A percentile compares a stretch with the other conserved stretches of the same genome.
phyloP scores from a whole-genome alignment of 345 rosid species.

The Ceriops tagal region DNA sequence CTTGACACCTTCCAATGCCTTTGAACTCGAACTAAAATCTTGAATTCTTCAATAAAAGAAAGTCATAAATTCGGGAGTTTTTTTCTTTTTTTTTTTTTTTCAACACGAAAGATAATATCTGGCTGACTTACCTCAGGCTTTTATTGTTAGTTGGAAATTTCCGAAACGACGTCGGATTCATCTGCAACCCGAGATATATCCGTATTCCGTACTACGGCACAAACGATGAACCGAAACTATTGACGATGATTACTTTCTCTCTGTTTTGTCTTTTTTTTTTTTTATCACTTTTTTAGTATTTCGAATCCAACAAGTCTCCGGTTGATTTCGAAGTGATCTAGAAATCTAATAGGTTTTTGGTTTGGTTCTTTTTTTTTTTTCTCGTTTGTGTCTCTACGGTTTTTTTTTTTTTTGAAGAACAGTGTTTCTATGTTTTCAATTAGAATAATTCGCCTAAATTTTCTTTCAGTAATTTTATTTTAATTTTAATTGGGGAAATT shows the following conservation, averaged over 20 bases:
- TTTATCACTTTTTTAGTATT: neutral
- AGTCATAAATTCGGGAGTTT: too few relatives aligned
- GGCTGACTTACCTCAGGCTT: too few relatives aligned
- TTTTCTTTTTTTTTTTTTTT: too few relatives aligned
- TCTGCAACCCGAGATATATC: neutral
- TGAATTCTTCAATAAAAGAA: neutral
- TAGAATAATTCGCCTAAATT: neutral
- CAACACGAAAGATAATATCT: too few relatives aligned
- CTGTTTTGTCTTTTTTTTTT: neutral
- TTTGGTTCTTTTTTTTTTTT: neutral
- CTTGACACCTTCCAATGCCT: neutral
- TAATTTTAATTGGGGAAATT: too few relatives aligned
- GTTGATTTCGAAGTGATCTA: neutral
- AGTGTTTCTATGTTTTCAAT: neutral
- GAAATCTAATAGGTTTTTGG: neutral
- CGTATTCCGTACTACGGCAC: neutral
- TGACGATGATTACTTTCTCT: neutral
- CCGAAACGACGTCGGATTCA: constrained; percentile 2
- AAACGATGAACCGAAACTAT: constrained; percentile 3
- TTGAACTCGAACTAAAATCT: neutral
- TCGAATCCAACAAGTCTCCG: neutral
- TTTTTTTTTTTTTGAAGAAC: too few relatives aligned
- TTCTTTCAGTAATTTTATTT: too few relatives aligned
- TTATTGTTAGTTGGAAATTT: neutral
- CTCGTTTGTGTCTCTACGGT: neutral